Evolutionary conservation across 148 eudicot genomes (phyloP).

Genomic region (Persicaria maculosa): DNA sequence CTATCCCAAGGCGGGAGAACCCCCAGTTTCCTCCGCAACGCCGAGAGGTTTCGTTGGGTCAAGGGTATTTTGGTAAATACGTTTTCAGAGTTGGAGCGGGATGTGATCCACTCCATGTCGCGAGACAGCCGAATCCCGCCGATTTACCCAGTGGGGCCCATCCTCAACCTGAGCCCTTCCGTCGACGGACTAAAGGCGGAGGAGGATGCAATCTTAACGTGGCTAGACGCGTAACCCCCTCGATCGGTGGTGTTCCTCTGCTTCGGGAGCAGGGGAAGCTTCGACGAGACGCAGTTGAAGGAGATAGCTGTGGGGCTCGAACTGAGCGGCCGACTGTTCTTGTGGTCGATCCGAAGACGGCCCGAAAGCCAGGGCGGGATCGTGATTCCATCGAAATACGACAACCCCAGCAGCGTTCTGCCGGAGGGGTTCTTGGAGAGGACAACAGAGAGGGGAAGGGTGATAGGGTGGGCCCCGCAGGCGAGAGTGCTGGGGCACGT

Average conservation of each 20-base stretch:
- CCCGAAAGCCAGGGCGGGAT: background rate
- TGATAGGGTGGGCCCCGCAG: constrained; percentile 18
- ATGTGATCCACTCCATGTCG: background rate
- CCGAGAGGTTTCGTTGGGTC: background rate
- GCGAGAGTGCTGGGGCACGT: constrained; percentile 11
- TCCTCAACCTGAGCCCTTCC: background rate
- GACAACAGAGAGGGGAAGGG: constrained; percentile 14
- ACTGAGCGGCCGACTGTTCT: constrained; percentile 14
- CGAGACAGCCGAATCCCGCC: background rate
- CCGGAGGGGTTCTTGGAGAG: constrained; percentile 21
- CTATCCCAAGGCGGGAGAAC: background rate
- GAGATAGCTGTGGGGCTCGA: constrained; percentile 14
- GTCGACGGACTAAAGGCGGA: background rate
- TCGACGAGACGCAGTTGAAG: constrained; percentile 14
- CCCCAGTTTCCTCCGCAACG: background rate
- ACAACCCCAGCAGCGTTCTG: constrained; percentile 4
- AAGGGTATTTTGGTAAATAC: constrained; percentile 19
- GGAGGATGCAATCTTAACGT: constrained; percentile 12
- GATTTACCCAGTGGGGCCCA: constrained; percentile 11
- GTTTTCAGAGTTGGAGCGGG: constrained; percentile 16
- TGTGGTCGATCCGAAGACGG: constrained; percentile 20
- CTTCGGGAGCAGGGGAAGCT: constrained; percentile 20
- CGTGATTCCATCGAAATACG: background rate
- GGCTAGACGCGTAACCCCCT: constrained; percentile 14
- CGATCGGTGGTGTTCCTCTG: constrained; percentile 20